Evolutionary conservation across 768 basidiomycete species (phyloP), one percentile per base, ranked within the genome.

Genomic region (Boletus barrowsii): DNA sequence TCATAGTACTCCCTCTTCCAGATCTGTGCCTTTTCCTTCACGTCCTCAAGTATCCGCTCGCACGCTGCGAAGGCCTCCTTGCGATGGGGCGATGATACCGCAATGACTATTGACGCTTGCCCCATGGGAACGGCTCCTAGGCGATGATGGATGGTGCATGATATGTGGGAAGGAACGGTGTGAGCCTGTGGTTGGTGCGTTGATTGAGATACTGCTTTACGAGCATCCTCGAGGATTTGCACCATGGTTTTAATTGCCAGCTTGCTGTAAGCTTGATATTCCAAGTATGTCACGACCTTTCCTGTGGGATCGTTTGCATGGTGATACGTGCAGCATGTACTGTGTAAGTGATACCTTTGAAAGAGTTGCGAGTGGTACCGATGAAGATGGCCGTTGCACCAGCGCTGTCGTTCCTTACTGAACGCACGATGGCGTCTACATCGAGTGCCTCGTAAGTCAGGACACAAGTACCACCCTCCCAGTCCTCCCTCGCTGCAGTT

Each of bases 1-100:
- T 86, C 86, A 62, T 94, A 95, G 64, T 81, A 90, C 66, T 95
- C 93, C 62, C 88, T 74, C 75, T 96, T 95, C 93, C 93, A 96
- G 58, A 95, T 88, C 69, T 91, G 92, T 40, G 80, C 90, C 63
- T 82, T 86, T 56, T 71, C 72, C 75, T 96, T 96, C 52, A 95
- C 86, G 54, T 85, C 80, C 68, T 96, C 93, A n/a, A 96, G 76
- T 54, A 94, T 83, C 61, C 75, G 81, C 69, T 93, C 91, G 67
- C 89, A 91, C 17, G 84, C 86, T 48, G 76, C 70, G 65, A 93
- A 93, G 8, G 89, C 86, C 65, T 90, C 90, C 61, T 83, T 85
- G 32, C 93, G 80, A 69, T 93, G 92, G 8, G 91, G 87, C 11
- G 88, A 86, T 3, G 90, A 87, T 5, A 93, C 90, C 1, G 88